phyloP scores from a whole-genome alignment of 2,329 filamentous ascomycete species.

The Xylariaceae sp. region DNA sequence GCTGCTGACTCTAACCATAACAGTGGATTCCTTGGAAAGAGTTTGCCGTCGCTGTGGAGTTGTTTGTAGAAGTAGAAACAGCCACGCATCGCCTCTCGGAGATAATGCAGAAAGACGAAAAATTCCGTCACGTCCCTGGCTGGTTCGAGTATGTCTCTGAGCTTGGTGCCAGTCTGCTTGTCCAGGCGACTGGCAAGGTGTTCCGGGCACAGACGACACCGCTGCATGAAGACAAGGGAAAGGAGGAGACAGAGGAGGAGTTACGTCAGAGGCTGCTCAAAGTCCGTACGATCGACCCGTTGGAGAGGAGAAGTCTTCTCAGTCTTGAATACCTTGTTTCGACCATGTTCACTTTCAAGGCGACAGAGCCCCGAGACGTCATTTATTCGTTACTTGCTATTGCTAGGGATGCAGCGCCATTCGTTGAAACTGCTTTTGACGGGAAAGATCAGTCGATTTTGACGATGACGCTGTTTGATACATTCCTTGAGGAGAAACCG shows the following conservation, averaged over 20 bases:
- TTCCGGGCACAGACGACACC: not conserved
- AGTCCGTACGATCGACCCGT: not conserved
- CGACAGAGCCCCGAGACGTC: conserved; percentile 6
- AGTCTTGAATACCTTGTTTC: conserved; percentile 10
- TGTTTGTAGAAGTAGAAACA: not conserved
- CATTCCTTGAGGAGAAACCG: not conserved
- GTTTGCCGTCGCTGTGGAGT: not conserved
- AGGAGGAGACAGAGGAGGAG: conserved; percentile 5
- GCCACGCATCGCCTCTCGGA: not conserved
- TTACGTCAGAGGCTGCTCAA: conserved; percentile 7
- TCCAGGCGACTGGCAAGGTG: not conserved
- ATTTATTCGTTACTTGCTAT: conserved; percentile 12
- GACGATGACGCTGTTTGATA: not conserved
- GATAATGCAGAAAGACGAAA: not conserved
- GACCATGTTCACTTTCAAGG: conserved; percentile 7
- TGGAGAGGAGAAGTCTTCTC: not conserved
- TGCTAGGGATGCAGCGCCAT: not conserved
- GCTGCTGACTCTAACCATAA: too few species aligned
- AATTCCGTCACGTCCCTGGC: not conserved
- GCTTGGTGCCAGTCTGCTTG: not conserved
- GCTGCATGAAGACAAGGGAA: conserved; percentile 2
- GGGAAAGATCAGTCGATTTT: not conserved
- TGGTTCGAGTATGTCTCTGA: not conserved
- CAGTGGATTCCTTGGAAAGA: not conserved
- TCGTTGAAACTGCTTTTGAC: not conserved